Base-by-base conservation (phyloP, 2,329 filamentous ascomycete species). In the Colletotrichum gigasporum region DNA sequence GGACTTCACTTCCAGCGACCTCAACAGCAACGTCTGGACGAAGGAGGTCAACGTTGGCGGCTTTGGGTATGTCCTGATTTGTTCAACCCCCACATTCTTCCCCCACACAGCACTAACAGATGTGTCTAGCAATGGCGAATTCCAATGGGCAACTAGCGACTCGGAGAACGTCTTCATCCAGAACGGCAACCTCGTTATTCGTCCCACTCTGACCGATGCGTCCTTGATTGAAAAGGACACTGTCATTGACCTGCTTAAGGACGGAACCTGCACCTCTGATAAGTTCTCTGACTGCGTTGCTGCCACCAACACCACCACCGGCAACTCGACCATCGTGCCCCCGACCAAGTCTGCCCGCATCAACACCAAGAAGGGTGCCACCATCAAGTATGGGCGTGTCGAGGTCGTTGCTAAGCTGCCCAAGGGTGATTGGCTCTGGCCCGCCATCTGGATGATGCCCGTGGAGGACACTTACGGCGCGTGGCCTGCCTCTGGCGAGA, bases 391-490 rank as follows among this genome's bases (percentile, higher is more conserved):
- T 73, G 93, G 93, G 48, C 90, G 91, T 42, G 85, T 96, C 54
- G 91, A 96, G 74, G 92, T 96, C 5, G 88, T 85, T 2, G 93
- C 93, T 24, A 90, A 90, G 77, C 79, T 96, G 26, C 92, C 93
- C 4, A 76, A 82, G 48, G 93, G 93, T 56, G 92, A 96, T 79
- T 96, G 93, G 93, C 84, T 96, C 10, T 96, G 93, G 93, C 93
- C 93, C 2, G 92, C 92, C n/a, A 95, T 96, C 71, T 94, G 91
- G 91, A 92, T 96, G 91, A 82, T 96, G 81, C 93, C 93, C 1
- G 87, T 87, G 47, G 82, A 90, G 42, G 83, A 88, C 56, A 88
- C 81, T 0, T 96, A 96, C 74, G 93, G 93, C 1, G 71, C 83
- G 1, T 96, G 93, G 93, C 93, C 93, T 1, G 78, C 82, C 7